A percentile compares a stretch with the other conserved stretches of the same genome.
Conservation (phyloP, 2,329 filamentous ascomycete species). For the Pseudogymnoascus sp. region DNA sequence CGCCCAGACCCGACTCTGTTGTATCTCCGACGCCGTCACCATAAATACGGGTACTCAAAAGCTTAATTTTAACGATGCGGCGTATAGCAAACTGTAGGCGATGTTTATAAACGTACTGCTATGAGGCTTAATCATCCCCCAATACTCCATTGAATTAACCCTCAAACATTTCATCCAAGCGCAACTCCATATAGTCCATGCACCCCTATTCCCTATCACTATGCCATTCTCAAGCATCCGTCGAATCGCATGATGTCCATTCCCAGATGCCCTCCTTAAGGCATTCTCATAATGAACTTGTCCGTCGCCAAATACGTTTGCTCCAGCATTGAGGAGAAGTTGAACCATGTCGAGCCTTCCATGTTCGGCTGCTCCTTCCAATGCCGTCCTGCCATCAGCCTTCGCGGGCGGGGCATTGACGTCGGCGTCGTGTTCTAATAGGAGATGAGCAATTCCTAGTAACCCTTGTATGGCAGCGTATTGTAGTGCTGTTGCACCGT, state of each 20-base stretch:
- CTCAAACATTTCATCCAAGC: not conserved
- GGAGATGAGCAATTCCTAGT: not conserved
- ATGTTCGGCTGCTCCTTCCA: constrained; percentile 26
- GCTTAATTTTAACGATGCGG: not conserved
- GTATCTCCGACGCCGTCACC: not conserved
- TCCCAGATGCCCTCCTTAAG: not conserved
- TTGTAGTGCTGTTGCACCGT: not conserved
- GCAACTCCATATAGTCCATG: not conserved
- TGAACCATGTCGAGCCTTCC: constrained; percentile 26
- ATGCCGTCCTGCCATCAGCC: constrained; percentile 17
- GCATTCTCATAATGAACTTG: not conserved
- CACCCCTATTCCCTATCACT: not conserved
- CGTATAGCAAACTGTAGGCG: not conserved
- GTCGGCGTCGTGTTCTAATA: not conserved
- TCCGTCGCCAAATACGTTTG: constrained; percentile 9
- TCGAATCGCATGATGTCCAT: not conserved
- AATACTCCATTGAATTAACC: not conserved
- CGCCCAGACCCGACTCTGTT: not conserved
- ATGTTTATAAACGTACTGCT: not conserved
- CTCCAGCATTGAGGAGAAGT: constrained; percentile 21
- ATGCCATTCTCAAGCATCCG: not conserved
- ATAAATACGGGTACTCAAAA: not conserved
- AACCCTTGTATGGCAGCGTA: not conserved
- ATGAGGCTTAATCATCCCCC: not conserved
- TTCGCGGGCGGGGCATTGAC: not conserved